Conservation (phyloP, 768 basidiomycete species). For the Cyclocybe cylindracea region DNA sequence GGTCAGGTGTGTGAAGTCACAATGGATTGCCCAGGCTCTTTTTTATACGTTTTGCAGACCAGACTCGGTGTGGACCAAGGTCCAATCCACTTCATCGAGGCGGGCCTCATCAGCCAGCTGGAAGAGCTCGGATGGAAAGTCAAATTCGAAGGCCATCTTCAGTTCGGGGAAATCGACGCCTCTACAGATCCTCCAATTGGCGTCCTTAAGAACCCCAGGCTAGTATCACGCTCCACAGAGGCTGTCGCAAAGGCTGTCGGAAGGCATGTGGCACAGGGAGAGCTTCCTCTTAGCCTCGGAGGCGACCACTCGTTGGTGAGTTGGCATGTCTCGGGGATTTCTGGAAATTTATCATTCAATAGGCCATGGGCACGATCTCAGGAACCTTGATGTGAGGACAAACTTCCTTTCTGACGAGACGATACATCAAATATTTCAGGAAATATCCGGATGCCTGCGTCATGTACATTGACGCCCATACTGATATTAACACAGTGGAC, state of each 20-base stretch:
- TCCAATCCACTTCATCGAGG: slow-evolving; percentile 86
- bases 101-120: slow-evolving; percentile 80
- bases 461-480: slow-evolving; percentile 96
- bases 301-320: slow-evolving; percentile 93
- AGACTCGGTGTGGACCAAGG: slow-evolving; percentile 83
- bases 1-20: no score
- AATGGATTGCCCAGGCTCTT: no score
- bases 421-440: slow-evolving; percentile 41
- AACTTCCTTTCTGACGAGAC: neutral
- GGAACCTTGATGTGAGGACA: slow-evolving; percentile 74
- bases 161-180: slow-evolving; percentile 74
- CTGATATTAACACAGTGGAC: slow-evolving; percentile 91
- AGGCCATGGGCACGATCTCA: slow-evolving; percentile 91
- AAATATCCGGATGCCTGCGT: slow-evolving; percentile 81
- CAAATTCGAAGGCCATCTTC: slow-evolving; percentile 86
- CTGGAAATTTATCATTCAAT: slow-evolving; percentile 9
- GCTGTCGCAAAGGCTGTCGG: slow-evolving; percentile 79
- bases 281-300: slow-evolving; percentile 87
- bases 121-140: slow-evolving; percentile 85
- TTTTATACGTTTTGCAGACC: no score
- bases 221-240: slow-evolving; percentile 82
- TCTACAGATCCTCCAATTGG: slow-evolving; percentile 80
- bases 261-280: slow-evolving; percentile 72
- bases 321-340: slow-evolving; percentile 12
- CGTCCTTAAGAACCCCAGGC: slow-evolving; percentile 84